Base-by-base conservation (phyloP, 768 basidiomycete species). In the Ramaria rubella region DNA sequence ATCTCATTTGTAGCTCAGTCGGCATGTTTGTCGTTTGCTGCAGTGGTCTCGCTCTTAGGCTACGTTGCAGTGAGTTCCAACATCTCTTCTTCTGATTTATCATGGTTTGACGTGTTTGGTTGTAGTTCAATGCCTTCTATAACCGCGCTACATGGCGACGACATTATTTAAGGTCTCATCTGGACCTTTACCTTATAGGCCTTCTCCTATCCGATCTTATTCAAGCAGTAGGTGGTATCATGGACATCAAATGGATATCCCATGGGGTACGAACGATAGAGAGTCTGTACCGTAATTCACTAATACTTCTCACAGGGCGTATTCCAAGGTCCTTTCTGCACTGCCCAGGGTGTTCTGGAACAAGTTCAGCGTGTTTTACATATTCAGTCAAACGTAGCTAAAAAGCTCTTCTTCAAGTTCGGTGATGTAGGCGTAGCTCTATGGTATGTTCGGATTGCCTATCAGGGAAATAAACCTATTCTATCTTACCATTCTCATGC, bases 381-480 rank as follows among this genome's bases (percentile, higher is more conserved):
- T 19, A 6, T 21, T 34, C 36, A 19, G 29, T 51, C 49, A 26
- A 26, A 21, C 40, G 14, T 44, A 27, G 31, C 15, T 27, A 24
- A n/a, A 38, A 2, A 7, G 6, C n/a, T 38, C 5, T 60, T 73
- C 58, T 71, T 73, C 54, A 68, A 75, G 49, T 61, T 70, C 29
- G 74, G 74, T 3, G 73, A 75, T 58, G 73, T 74, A 14, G 72
- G 72, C 5, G 72, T 73, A 14, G 73, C 74, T 27, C 58, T 75
- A 14, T 69, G 67, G 72, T 72, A 58, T 49, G 68, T 49, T 31
- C 14, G 15, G 15, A 23, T 19, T 26, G 8, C 31, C 21, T n/a
- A n/a, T n/a, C n/a, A n/a, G n/a, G n/a, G n/a, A n/a, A n/a, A 50
- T 45, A 3, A 2, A 14, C 21, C 26, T 23, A 45, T 27, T 21